Evolutionary conservation across 176 grass and related monocot species (phyloP).

Genomic region (Miscanthus lutarioriparius): DNA sequence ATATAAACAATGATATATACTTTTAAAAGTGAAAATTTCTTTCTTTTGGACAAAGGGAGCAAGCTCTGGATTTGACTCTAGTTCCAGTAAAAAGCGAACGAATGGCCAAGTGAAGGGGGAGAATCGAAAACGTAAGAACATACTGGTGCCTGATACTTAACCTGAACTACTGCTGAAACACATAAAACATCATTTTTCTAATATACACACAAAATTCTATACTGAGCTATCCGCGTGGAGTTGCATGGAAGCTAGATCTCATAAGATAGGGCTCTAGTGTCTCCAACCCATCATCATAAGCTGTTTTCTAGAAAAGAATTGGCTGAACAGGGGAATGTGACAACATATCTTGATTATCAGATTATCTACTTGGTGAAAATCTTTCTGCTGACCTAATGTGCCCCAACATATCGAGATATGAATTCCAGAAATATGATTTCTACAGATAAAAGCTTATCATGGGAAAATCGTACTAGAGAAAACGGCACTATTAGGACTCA

Average conservation of each 20-base stretch:
- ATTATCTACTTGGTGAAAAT: background rate
- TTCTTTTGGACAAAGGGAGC: background rate
- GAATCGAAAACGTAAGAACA: slow-evolving; percentile 9
- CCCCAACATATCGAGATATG: background rate
- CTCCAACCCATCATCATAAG: background rate
- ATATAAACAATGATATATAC: background rate
- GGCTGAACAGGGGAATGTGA: background rate
- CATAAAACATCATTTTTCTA: background rate
- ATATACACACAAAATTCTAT: background rate
- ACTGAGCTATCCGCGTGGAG: background rate
- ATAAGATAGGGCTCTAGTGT: background rate
- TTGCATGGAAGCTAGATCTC: background rate
- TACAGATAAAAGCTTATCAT: background rate
- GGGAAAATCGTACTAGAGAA: background rate
- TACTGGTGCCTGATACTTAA: background rate
- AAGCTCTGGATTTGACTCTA: background rate
- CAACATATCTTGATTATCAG: background rate
- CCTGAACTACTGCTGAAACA: background rate
- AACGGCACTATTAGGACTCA: background rate
- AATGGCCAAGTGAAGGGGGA: background rate
- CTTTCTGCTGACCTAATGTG: background rate
- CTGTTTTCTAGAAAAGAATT: background rate
- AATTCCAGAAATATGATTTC: slow-evolving; percentile 8
- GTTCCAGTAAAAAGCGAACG: background rate
- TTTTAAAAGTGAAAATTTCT: background rate